A percentile compares a stretch with the other conserved stretches of the same genome.
Conservation (phyloP, 2,329 filamentous ascomycete genomes). For the Phoma herbarum region DNA sequence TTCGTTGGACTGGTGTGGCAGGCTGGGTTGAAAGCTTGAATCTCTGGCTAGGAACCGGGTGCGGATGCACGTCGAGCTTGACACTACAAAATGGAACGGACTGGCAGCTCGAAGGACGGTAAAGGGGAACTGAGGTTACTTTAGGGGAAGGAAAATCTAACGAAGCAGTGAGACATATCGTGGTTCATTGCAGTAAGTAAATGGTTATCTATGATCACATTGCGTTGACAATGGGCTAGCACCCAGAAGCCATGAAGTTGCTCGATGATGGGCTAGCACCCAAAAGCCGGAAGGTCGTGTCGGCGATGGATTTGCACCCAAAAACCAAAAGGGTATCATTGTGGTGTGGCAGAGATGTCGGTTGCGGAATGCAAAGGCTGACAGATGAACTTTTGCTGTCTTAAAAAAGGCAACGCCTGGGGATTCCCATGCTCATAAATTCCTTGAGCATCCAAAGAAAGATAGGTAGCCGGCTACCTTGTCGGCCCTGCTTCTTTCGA, state of each 20-base stretch:
- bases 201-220: slow-evolving; percentile 1
- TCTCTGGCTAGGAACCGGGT: slow-evolving; percentile 2
- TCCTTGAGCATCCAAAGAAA: neutral
- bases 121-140: neutral
- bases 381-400: neutral
- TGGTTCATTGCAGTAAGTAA: neutral
- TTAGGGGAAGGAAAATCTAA: neutral
- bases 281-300: neutral
- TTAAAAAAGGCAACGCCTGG: neutral
- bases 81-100: neutral
- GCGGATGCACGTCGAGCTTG: slow-evolving; percentile 1
- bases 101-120: neutral
- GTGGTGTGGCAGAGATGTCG: neutral
- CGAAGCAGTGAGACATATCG: neutral
- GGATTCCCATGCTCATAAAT: neutral
- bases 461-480: neutral
- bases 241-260: neutral
- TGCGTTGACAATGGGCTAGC: neutral
- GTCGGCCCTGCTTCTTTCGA: neutral
- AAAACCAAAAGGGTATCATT: neutral
- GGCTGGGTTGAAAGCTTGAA: neutral
- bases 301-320: neutral
- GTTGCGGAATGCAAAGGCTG: neutral
- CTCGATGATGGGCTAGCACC: neutral
- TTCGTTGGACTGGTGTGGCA: slow-evolving; percentile 1